Conservation (phyloP, 148 eudicot genomes). For the Pharnaceum exiguum region DNA sequence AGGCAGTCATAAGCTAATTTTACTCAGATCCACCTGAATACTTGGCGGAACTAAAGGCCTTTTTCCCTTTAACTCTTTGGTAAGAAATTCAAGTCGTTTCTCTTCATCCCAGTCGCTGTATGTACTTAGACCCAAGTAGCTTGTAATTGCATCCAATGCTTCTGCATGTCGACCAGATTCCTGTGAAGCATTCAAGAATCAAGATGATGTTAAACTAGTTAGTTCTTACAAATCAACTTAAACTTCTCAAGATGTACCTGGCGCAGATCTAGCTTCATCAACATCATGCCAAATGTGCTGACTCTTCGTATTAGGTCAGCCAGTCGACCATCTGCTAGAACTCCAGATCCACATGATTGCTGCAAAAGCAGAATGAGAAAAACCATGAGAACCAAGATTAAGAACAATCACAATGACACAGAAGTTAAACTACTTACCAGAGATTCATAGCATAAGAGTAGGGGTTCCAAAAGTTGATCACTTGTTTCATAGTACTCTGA, state of each 20-base stretch:
- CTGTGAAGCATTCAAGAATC: constrained; percentile 26
- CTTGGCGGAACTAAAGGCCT: constrained; percentile 74
- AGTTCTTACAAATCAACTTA: neutral
- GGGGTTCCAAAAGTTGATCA: constrained; percentile 71
- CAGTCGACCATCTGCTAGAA: constrained; percentile 92
- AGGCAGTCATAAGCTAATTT: neutral
- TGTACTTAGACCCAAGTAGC: constrained; percentile 69
- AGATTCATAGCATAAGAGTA: constrained; percentile 80
- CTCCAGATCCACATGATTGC: constrained; percentile 84
- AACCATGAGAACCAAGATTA: neutral
- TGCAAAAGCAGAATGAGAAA: constrained; percentile 24
- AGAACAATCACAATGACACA: neutral
- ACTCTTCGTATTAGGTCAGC: constrained; percentile 86
- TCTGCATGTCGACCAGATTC: constrained; percentile 87
- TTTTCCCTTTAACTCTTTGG: constrained; percentile 83
- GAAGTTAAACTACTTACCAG: constrained; percentile 42
- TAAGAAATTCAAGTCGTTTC: constrained; percentile 69
- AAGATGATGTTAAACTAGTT: constrained; percentile 10
- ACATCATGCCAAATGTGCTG: constrained; percentile 78
- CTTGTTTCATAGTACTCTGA: constrained; percentile 69
- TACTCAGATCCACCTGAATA: constrained; percentile 56
- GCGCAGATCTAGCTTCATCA: constrained; percentile 91
- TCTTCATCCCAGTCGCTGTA: constrained; percentile 89
- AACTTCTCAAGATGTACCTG: constrained; percentile 51
- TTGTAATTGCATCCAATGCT: constrained; percentile 76